Base-by-base conservation (phyloP, 352 stramenopile species). In the Peronospora belbahrii region DNA sequence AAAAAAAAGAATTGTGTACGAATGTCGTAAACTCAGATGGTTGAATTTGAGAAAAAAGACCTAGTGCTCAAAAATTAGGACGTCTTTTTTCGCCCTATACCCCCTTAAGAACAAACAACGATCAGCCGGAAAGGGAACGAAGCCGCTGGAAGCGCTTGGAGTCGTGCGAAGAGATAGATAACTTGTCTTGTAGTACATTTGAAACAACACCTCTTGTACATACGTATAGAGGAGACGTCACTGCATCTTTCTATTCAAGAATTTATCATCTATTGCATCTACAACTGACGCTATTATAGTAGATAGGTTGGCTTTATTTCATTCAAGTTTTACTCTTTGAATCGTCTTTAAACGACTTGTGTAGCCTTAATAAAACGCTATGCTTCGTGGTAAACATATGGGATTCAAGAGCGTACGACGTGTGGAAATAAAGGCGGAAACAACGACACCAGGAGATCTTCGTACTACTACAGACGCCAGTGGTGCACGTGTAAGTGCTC, bases 401-500 rank as follows among this genome's bases (percentile, higher is more conserved):
- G 75, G 78, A 19, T 88, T 91, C 56, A 84, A 83, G 52, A 86
- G 66, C 51, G 74, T 88, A 46, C 70, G 70, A 33, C 70, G 73
- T 53, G 80, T 92, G 19, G 77, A 92, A 39, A 71, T 92, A n/a
- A 92, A 92, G 60, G 80, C 80, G 10, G 80, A 92, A 63, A 92
- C 80, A 11, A 92, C 77, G 44, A 88, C 77, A 19, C 80, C 80
- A 11, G 77, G 77, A 20, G 80, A 92, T 37, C 59, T 86, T 38
- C 79, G 76, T n/a, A 68, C 75, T 2, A 72, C 63, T n/a, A 83
- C 74, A 2, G 79, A 90, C 59, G 76, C 72, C 20, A 65, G 60
- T 2, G 74, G 76, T 36, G 48, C 75, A 18, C 76, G 79, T 40
- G 65, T 85, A 37, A 82, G 69, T 55, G 65, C 74, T 5, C 73